Conservation (phyloP, 352 stramenopile genomes). For the Phytophthora meadii region DNA sequence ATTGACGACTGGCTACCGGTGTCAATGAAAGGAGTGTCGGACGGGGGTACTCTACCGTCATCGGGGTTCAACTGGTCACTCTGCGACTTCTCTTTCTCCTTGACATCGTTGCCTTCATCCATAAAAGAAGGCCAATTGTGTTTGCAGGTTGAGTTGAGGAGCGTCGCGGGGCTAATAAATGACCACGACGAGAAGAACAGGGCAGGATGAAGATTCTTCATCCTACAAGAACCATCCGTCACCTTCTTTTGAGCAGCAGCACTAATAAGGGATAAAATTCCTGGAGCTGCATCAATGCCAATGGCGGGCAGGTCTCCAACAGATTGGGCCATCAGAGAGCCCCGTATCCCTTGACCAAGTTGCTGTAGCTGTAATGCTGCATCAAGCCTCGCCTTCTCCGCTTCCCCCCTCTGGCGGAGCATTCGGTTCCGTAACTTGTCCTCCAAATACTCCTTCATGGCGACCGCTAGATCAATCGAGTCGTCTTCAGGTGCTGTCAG, state of each 20-base stretch:
- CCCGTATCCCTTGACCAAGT: conserved; percentile 23
- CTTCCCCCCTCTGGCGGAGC: conserved; percentile 23
- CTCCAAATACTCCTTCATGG: conserved; percentile 65
- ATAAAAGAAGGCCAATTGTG: conserved; percentile 88
- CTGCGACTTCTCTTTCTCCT: conserved; percentile 32
- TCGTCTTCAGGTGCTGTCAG: conserved; percentile 39
- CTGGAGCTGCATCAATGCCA: conserved; percentile 1
- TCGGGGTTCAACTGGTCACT: conserved; percentile 12
- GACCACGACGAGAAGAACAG: conserved; percentile 90
- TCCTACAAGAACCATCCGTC: conserved; percentile 35
- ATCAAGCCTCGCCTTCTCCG: conserved; percentile 36
- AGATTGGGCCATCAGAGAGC: background rate
- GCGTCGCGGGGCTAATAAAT: conserved; percentile 63
- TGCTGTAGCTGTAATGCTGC: conserved; percentile 36
- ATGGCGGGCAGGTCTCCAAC: conserved; percentile 3
- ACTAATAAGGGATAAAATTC: conserved; percentile 1
- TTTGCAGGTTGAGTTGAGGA: conserved; percentile 76
- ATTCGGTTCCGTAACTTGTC: conserved; percentile 52
- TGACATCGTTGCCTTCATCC: conserved; percentile 46
- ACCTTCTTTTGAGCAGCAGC: conserved; percentile 27
- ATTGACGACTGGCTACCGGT: background rate
- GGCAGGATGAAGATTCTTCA: conserved; percentile 79
- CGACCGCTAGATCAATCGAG: conserved; percentile 55
- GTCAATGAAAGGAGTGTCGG: background rate
- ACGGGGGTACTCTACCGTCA: conserved; percentile 1